A percentile compares a stretch with the other conserved stretches of the same genome.
Conservation (phyloP, 1,284 basidiomycete species). For the Ceratobasidium sp. region DNA sequence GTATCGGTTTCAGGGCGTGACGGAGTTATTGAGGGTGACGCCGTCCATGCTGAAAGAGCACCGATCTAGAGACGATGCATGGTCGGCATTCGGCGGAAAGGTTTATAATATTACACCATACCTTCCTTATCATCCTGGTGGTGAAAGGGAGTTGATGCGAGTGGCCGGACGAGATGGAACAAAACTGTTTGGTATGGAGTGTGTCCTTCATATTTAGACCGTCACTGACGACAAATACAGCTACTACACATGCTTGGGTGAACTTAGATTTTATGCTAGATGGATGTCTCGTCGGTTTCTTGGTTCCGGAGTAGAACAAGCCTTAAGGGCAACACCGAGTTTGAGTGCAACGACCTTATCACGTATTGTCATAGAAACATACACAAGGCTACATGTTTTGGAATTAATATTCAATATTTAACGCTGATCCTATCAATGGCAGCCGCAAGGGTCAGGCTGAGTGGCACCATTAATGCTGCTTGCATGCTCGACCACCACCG, state of each 20-base stretch:
- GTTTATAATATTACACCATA: conserved; percentile 98
- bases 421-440: conserved; percentile 19
- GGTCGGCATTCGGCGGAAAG: conserved; percentile 92
- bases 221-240: conserved; percentile 49
- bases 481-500: conserved; percentile 5
- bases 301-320: conserved; percentile 68
- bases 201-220: not conserved
- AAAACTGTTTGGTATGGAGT: conserved; percentile 83
- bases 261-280: conserved; percentile 95
- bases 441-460: conserved; percentile 27
- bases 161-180: conserved; percentile 95
- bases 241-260: conserved; percentile 84
- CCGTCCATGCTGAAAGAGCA: conserved; percentile 87
- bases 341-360: not conserved
- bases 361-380: conserved; percentile 11
- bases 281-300: conserved; percentile 87
- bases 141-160: conserved; percentile 94
- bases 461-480: conserved; percentile 20
- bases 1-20: conserved; percentile 60
- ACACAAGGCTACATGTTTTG: conserved; percentile 4
- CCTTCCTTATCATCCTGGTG: conserved; percentile 92
- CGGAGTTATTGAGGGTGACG: conserved; percentile 77
- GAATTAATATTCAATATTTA: conserved; percentile 29
- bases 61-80: conserved; percentile 87
- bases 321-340: not conserved